phyloP scores from a whole-genome alignment of 2,329 filamentous ascomycete genomes.

The Gliomastix tumulicola region DNA sequence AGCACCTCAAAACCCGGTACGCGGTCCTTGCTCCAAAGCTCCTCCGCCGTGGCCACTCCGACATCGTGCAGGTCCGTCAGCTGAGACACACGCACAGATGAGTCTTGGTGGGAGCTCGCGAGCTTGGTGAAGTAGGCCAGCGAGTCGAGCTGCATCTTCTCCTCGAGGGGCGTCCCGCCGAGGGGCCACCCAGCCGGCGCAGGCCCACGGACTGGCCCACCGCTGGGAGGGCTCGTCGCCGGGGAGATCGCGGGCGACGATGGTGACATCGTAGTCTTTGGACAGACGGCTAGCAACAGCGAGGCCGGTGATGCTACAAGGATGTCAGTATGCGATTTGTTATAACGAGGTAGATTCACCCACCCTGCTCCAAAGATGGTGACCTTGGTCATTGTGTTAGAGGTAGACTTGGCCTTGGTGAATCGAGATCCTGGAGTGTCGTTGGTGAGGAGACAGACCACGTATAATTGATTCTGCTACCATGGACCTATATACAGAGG shows the following conservation, averaged over 20 bases:
- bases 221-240: constrained; percentile 13
- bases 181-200: constrained; percentile 19
- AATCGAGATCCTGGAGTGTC: no score
- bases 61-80: constrained; percentile 5
- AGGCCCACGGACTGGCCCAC: constrained; percentile 25
- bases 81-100: background rate
- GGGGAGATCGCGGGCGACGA: constrained; percentile 20
- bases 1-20: constrained; percentile 3
- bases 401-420: no score
- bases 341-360: background rate
- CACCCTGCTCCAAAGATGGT: constrained; percentile 4
- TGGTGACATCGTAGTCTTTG: constrained; percentile 17
- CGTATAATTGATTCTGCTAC: no score
- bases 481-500: no score
- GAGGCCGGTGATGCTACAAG: constrained; percentile 21
- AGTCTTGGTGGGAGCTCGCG: constrained; percentile 5
- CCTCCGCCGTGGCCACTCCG: constrained; percentile 2
- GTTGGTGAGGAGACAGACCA: no score
- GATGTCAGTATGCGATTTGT: background rate
- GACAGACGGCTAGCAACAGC: constrained; percentile 17
- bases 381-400: constrained; percentile 2
- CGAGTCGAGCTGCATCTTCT: constrained; percentile 17
- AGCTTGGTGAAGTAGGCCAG: constrained; percentile 5
- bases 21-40: constrained; percentile 7
- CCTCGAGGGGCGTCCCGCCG: constrained; percentile 1